Base-by-base conservation (phyloP, 345 rosid species). In the Laguncularia racemosa region DNA sequence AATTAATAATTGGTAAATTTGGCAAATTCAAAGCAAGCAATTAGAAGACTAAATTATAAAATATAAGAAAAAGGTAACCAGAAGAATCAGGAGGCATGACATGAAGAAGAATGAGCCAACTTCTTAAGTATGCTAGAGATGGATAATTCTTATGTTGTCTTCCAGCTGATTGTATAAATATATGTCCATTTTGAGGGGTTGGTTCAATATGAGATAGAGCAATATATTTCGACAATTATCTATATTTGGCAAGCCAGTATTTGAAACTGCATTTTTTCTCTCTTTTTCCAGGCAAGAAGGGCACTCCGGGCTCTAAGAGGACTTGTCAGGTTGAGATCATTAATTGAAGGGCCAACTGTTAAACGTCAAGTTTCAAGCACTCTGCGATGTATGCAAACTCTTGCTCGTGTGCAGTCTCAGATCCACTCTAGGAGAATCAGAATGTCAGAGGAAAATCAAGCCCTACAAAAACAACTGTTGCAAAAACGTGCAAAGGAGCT, bases 401-500 rank as follows among this genome's bases (percentile, higher is more conserved):
- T 89, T 16, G 75, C 96, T 16, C 86, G 95, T 15, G 84, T 89
- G 58, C 99, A 89, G 63, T 78, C 90, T 50, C 99, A 89, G 63
- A 84, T 93, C 72, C 82, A 79, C 46, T 66, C 79, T 14, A 75
- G 96, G 70, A 93, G 99, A 64, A 60, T 83, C 61, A 79, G 90
- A 67, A 83, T 87, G 92, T 70, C 81, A 1, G 97, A 93, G 72
- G 97, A 93, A 84, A 93, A 87, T 73, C 96, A 81, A 56, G 89
- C 95, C 62, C 88, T 89, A 38, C 99, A 86, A 74, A 80, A 71
- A 44, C 99, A 93, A 74, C 84, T 89, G 38, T 73, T 86, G 64
- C 96, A 89, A 72, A 87, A 93, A 61, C 97, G 89, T 67, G 96
- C 89, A 10, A 83, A 79, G 66, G 97, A 93, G 75, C 71, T 89